These are phyloP conservation scores for Vaccinium macrocarpon DNA, from an alignment of 148 eudicot genomes.

Conservation along the genomic window DNA sequence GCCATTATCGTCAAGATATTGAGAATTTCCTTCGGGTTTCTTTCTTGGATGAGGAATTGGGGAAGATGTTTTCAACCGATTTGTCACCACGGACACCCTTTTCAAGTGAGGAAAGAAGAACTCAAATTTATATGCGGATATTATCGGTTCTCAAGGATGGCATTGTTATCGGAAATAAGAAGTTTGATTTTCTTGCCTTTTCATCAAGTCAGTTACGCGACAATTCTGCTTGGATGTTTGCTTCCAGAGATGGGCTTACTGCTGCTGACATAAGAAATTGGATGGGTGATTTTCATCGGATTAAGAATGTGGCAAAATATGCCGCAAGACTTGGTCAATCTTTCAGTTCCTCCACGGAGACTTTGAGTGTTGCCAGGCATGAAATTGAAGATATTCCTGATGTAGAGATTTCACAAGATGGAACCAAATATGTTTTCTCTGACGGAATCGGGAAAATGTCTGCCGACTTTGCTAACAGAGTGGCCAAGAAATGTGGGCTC, in stretches of 20 bases:
- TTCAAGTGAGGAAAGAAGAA: conserved; percentile 35
- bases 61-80: conserved; percentile 62
- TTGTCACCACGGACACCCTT: conserved; percentile 48
- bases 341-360: conserved; percentile 81
- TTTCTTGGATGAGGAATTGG: conserved; percentile 85
- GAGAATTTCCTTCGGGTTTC: conserved; percentile 87
- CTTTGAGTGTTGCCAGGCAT: conserved; percentile 49
- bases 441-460: conserved; percentile 97
- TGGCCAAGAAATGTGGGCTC: conserved; percentile 67
- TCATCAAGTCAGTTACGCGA: conserved; percentile 92
- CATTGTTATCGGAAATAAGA: conserved; percentile 57
- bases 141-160: conserved; percentile 56
- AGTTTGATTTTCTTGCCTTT: conserved; percentile 88
- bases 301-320: conserved; percentile 84
- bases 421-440: conserved; percentile 55
- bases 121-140: conserved; percentile 59
- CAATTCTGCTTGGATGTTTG: conserved; percentile 94
- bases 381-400: conserved; percentile 68
- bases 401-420: conserved; percentile 25
- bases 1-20: conserved; percentile 47
- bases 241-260: conserved; percentile 56
- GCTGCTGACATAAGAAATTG: conserved; percentile 65
- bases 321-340: conserved; percentile 98
- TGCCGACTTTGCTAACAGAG: conserved; percentile 63
- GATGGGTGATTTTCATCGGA: conserved; percentile 77